A percentile compares a stretch with the other conserved stretches of the same genome.
Conservation (phyloP, 192 early-diverging fungal species). For the Coemansia sp. region DNA sequence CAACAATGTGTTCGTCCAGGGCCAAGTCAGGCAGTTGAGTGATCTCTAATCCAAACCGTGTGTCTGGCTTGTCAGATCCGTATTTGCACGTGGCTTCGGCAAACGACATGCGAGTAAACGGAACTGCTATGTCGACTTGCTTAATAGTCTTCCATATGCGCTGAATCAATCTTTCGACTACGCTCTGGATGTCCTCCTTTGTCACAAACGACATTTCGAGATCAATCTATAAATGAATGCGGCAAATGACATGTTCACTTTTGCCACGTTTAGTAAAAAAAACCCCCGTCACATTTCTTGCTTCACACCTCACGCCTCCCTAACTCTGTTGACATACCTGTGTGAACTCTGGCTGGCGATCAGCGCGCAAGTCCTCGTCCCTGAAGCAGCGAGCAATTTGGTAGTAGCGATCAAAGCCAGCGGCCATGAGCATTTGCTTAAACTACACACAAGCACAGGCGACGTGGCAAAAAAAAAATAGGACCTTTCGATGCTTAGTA, state of each 20-base stretch:
- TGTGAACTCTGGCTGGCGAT: constrained; percentile 94
- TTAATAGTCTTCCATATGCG: constrained; percentile 65
- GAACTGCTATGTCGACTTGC: constrained; percentile 56
- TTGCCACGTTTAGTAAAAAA: background rate
- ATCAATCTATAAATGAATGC: constrained; percentile 67
- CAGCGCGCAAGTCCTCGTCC: constrained; percentile 84
- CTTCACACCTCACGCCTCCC: background rate
- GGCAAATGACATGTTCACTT: background rate
- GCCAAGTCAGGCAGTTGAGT: constrained; percentile 26
- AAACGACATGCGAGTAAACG: constrained; percentile 80
- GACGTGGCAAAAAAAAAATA: background rate
- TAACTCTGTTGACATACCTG: constrained; percentile 60
- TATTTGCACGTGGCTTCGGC: constrained; percentile 79
- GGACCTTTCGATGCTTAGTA: background rate
- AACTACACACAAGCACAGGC: constrained; percentile 59
- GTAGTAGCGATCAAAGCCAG: constrained; percentile 88
- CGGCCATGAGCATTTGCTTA: constrained; percentile 92
- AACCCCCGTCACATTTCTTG: background rate
- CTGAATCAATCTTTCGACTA: constrained; percentile 75
- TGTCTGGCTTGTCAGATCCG: constrained; percentile 93
- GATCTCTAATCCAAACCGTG: constrained; percentile 74
- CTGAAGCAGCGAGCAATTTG: constrained; percentile 92
- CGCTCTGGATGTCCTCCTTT: constrained; percentile 67
- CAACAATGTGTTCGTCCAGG: constrained; percentile 18
- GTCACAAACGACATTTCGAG: constrained; percentile 86